Percentiles rank a stretch among this genome's conserved stretches.
These are phyloP conservation scores for Suillus cothurnatus DNA, from an alignment of 768 basidiomycete species.

Conservation along the genomic window DNA sequence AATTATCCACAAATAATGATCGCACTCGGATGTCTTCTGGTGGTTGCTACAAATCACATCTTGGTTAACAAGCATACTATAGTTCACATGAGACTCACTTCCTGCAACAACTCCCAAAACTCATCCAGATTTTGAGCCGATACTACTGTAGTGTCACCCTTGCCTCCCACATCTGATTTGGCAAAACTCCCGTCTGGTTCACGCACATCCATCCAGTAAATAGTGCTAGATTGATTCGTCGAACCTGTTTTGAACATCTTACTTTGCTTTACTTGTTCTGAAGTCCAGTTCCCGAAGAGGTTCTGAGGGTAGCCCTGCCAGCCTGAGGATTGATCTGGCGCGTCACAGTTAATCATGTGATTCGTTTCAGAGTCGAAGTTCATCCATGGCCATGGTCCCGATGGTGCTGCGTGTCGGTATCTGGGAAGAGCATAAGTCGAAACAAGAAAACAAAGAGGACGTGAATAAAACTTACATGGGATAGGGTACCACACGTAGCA, in stretches of 20 bases:
- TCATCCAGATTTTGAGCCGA: slow-evolving; percentile 9
- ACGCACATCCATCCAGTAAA: slow-evolving; percentile 28
- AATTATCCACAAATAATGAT: slow-evolving; percentile 31
- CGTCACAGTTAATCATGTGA: not conserved
- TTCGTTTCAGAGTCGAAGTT: slow-evolving; percentile 6
- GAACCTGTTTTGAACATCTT: slow-evolving; percentile 25
- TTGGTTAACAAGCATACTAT: not conserved
- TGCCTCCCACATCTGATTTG: not conserved
- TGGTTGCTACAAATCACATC: slow-evolving; percentile 14
- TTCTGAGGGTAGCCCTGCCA: not conserved
- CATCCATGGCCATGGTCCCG: slow-evolving; percentile 40
- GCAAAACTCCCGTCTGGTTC: not conserved
- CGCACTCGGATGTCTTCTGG: slow-evolving; percentile 20
- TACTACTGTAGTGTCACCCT: slow-evolving; percentile 10
- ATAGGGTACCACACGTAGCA: not conserved
- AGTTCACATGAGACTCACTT: slow-evolving; percentile 29
- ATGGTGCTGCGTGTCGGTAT: slow-evolving; percentile 22
- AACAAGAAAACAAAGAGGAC: not conserved
- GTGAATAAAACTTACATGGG: not conserved
- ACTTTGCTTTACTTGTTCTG: slow-evolving; percentile 33
- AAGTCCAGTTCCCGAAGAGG: slow-evolving; percentile 47
- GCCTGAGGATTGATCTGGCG: not conserved
- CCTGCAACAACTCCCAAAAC: slow-evolving; percentile 33
- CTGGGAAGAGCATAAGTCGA: slow-evolving; percentile 1
- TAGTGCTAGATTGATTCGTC: slow-evolving; percentile 13